Evolutionary conservation across 306 rosid genomes (phyloP), one percentile per base, ranked within the genome.

Genomic region (Quercus ilex): DNA sequence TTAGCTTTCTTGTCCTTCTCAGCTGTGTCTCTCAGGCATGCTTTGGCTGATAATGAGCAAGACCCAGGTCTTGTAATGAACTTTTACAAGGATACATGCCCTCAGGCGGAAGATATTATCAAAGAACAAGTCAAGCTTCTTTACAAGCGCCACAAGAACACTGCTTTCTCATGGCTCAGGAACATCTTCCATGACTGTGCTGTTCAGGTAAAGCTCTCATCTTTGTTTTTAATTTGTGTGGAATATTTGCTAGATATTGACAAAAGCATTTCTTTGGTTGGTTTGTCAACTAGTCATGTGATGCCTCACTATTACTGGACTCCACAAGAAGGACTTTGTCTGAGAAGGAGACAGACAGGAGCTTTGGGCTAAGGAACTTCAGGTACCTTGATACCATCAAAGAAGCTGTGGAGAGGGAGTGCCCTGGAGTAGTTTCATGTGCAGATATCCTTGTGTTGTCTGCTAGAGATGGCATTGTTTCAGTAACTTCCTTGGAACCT

Each of bases 111-210:
- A 85, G 99, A 95, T n/a, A 58, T 95, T 74, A 85, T 95, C 91
- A 88, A 6, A 83, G 98, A 92, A 75, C 98, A 95, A 77, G 99
- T 95, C 43, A 92, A 80, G 88, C 98, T 95, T 73, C 98, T 92
- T 69, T 95, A 95, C 94, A 95, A 92, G 77, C 98, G 98, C 85
- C 99, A 95, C 89, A 95, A 95, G 92, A 95, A 95, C 98, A 95
- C 99, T 71, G 99, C 99, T 15, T 95, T 95, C 88, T 95, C 99
- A 2, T 95, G 99, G 99, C 97, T 95, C 79, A 90, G 99, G 60
- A 95, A 95, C 87, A 91, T 95, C 78, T 95, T 95, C 88, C 99
- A 95, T 79, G 99, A 95, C 56, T 95, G 98, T 80, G 99, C 91
- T 86, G 99, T 95, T 70, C 92, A 92, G 91, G 99, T 94, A 74